phyloP scores from a whole-genome alignment of 768 basidiomycete species.

The Postia placenta region DNA sequence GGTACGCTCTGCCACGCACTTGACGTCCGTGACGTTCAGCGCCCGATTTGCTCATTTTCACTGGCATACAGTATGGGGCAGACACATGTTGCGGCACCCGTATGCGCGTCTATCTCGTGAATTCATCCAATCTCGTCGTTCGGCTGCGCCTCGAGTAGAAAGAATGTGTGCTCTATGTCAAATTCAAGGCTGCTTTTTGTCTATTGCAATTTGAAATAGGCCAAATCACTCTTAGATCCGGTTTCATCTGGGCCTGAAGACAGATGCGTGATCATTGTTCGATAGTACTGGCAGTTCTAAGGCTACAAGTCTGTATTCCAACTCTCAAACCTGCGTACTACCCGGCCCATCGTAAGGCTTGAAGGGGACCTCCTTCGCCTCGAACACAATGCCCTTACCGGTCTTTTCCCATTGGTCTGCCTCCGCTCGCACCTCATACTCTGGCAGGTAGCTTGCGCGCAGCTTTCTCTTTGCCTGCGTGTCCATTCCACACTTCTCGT shows the following conservation, averaged over 20 bases:
- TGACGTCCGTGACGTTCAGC: not conserved
- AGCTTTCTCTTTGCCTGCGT: conserved; percentile 29
- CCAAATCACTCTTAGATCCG: not conserved
- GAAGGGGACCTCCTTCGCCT: conserved; percentile 18
- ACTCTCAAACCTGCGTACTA: not conserved
- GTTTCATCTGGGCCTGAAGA: not conserved
- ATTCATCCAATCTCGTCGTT: not conserved
- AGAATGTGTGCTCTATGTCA: not conserved
- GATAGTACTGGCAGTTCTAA: not conserved
- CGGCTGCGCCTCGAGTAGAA: not conserved
- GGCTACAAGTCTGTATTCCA: not conserved
- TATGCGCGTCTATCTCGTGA: not conserved
- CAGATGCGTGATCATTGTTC: not conserved
- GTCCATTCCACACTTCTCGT: conserved; percentile 28
- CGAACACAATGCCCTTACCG: conserved; percentile 29
- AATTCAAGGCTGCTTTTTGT: not conserved
- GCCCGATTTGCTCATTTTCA: not conserved
- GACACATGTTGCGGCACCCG: no score
- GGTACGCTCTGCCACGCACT: not conserved
- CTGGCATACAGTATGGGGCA: not conserved
- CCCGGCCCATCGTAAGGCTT: not conserved
- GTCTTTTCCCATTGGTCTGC: conserved; percentile 34
- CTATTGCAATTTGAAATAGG: no score
- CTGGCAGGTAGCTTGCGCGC: conserved; percentile 31
- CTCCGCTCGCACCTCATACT: conserved; percentile 30